phyloP scores from a whole-genome alignment of 2,329 filamentous ascomycete genomes.

The Orbilia javanica region DNA sequence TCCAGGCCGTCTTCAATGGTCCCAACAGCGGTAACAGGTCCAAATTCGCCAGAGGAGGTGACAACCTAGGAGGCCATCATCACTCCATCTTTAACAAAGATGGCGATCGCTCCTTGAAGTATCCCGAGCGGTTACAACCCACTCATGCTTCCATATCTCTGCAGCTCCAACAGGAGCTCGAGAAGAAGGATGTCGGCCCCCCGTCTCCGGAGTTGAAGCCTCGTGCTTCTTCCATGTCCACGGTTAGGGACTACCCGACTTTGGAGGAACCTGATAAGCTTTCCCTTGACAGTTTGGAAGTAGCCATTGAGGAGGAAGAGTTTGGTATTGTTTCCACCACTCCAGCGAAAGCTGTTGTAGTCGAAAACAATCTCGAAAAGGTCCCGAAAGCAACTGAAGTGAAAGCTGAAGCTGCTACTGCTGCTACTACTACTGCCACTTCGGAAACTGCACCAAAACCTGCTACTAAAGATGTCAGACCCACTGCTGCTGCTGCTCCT shows the following conservation, averaged over 20 bases:
- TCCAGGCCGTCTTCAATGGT: slow-evolving; percentile 66
- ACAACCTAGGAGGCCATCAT: slow-evolving; percentile 42
- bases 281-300: slow-evolving; percentile 24
- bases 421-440: neutral
- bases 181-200: slow-evolving; percentile 53
- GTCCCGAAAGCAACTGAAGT: slow-evolving; percentile 7
- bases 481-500: neutral
- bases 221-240: slow-evolving; percentile 55
- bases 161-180: slow-evolving; percentile 52
- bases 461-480: slow-evolving; percentile 1
- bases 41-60: slow-evolving; percentile 33
- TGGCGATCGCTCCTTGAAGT: slow-evolving; percentile 55
- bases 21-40: slow-evolving; percentile 67
- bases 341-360: slow-evolving; percentile 10
- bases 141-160: slow-evolving; percentile 45
- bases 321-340: neutral
- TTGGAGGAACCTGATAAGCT: slow-evolving; percentile 51
- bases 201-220: slow-evolving; percentile 45
- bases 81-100: slow-evolving; percentile 59
- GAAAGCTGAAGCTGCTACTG: slow-evolving; percentile 23
- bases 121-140: slow-evolving; percentile 48
- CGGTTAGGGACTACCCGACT: slow-evolving; percentile 51
- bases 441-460: neutral
- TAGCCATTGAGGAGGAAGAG: slow-evolving; percentile 53
- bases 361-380: slow-evolving; percentile 17